Conservation (phyloP, 2,329 filamentous ascomycete genomes). For the Apiospora rasikravindrae region DNA sequence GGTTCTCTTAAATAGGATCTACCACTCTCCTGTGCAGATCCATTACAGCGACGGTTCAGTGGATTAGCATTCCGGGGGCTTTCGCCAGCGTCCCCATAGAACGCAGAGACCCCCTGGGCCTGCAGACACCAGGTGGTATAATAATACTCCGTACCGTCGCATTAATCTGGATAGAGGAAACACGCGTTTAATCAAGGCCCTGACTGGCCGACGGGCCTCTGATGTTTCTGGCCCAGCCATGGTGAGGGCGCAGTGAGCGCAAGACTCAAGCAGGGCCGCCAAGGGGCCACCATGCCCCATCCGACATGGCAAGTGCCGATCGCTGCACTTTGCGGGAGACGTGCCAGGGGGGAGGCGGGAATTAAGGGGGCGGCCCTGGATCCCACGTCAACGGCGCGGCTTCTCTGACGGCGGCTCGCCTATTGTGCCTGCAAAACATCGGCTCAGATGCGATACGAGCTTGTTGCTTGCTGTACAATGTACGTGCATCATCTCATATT, state of each 20-base stretch:
- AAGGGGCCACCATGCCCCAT: neutral
- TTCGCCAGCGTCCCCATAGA: neutral
- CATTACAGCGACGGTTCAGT: neutral
- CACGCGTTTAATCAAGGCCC: conserved; percentile 3
- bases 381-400: conserved; percentile 1
- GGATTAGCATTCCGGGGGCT: conserved; percentile 8
- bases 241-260: neutral
- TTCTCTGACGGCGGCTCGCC: conserved; percentile 1
- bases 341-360: conserved; percentile 10
- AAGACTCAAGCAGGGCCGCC: neutral
- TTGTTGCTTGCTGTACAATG: neutral
- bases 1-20: conserved; percentile 15
- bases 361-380: conserved; percentile 10
- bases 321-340: conserved; percentile 2
- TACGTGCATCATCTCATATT: neutral
- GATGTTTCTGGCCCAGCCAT: neutral
- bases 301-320: conserved; percentile 5
- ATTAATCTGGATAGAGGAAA: conserved; percentile 17
- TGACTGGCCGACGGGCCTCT: neutral
- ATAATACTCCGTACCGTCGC: too few relatives aligned
- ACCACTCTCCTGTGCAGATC: neutral
- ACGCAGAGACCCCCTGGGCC: neutral
- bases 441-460: neutral
- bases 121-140: neutral
- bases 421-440: neutral